Evolutionary conservation across 2,329 filamentous ascomycete genomes (phyloP), one percentile per base, ranked within the genome.

Genomic region (Apiospora saccharicola): DNA sequence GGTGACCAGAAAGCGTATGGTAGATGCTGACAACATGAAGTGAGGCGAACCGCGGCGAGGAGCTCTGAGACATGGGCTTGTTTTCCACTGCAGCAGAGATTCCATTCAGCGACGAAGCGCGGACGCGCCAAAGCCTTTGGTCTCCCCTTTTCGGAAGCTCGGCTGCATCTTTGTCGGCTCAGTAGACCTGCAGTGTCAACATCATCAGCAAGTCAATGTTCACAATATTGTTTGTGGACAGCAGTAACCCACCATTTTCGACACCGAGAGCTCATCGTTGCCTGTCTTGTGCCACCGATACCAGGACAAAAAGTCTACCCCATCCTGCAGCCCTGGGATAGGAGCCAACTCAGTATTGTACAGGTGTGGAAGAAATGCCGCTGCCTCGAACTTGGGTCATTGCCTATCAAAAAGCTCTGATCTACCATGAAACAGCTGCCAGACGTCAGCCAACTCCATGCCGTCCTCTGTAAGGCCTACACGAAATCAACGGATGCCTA

Each of bases 41-140:
- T 64, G 57, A 64, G 57, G 57, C 57, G 57, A 14, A 22, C 37
- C 26, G 26, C 26, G 26, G 1, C 37, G 37, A 10, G 8, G 37
- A 41, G 37, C 7, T 14, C 34, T 64, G 57, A 64, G 57, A 64
- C 57, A 64, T 22, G 30, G 57, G 57, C 57, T 64, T 64, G 57
- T n/a, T 8, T 41, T 24, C 26, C 26, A 34, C 53, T 34, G 26
- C 53, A 34, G 16, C 4, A 64, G 22, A 64, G 57, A 34, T 64
- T 64, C 26, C 53, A 34, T 30, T 30, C 53, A 34, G 6, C 14
- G 26, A 34, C 5, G 13, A 34, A 57, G 16, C 14, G 57, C 22
- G 19, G 34, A 22, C 8, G 57, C 34, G 34, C 30, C 53, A 5
- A 41, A n/a, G 57, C 22, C 16, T 41, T 64, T 64, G 30, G 57